A percentile compares a stretch with the other conserved stretches of the same genome.
phyloP scores from a whole-genome alignment of 1,284 basidiomycete genomes.

The Sporisorium scitamineum region DNA sequence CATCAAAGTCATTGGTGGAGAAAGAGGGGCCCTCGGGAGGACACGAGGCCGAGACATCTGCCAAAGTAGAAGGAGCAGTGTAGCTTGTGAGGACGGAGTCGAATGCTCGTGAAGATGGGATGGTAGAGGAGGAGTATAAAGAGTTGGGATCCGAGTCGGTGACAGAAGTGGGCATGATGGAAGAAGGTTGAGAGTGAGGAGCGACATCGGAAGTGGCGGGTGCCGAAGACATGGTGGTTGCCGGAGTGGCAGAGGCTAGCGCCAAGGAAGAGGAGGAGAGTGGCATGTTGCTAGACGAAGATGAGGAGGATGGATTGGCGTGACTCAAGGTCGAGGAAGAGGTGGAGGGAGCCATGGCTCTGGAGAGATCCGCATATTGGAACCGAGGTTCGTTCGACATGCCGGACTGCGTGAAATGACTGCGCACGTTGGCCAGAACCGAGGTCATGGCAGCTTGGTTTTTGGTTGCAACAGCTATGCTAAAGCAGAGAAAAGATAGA shows the following conservation, averaged over 20 bases:
- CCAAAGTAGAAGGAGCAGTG: slow-evolving; percentile 12
- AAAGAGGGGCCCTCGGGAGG: slow-evolving; percentile 40
- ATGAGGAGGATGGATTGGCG: slow-evolving; percentile 8
- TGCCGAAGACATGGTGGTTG: slow-evolving; percentile 19
- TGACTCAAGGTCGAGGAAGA: slow-evolving; percentile 18
- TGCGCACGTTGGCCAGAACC: slow-evolving; percentile 44
- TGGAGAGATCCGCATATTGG: slow-evolving; percentile 38
- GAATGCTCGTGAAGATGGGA: slow-evolving; percentile 21
- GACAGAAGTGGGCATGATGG: slow-evolving; percentile 18
- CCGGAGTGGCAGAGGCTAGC: slow-evolving; percentile 18
- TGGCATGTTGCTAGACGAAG: slow-evolving; percentile 21
- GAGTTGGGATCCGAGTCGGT: slow-evolving; percentile 21
- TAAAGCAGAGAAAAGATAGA: neutral
- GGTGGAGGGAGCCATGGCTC: slow-evolving; percentile 12
- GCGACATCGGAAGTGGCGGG: slow-evolving; percentile 18
- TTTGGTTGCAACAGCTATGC: neutral
- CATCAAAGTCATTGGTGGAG: slow-evolving; percentile 35
- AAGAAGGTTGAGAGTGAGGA: slow-evolving; percentile 19
- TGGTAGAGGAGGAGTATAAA: slow-evolving; percentile 17
- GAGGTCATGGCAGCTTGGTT: slow-evolving; percentile 44
- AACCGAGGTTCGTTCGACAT: slow-evolving; percentile 48
- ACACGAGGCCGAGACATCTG: slow-evolving; percentile 29
- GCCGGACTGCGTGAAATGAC: slow-evolving; percentile 41
- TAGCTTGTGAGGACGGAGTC: slow-evolving; percentile 27
- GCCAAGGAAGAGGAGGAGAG: slow-evolving; percentile 21